Evolutionary conservation across 2,329 filamentous ascomycete genomes (phyloP).

Genomic region (Microascus cirrosus): DNA sequence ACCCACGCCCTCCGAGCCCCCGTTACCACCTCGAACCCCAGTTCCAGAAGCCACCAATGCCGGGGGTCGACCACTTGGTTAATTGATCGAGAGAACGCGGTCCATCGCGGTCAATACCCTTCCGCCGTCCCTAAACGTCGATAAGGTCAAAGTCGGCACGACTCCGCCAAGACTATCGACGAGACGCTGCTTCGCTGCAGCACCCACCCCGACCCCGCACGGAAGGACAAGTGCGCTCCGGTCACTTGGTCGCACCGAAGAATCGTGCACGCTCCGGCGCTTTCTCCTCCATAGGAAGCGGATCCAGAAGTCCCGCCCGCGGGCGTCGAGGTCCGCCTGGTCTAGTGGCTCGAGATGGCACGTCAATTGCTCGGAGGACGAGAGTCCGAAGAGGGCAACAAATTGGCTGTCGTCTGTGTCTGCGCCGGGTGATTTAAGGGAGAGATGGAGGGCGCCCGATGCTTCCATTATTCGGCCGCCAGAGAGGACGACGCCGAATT

Average conservation of each 20-base stretch:
- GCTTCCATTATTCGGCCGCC: neutral
- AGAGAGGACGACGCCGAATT: neutral
- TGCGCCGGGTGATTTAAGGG: neutral
- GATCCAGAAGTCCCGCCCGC: neutral
- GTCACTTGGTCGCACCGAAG: neutral
- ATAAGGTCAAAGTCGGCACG: conserved; percentile 1
- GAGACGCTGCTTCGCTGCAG: neutral
- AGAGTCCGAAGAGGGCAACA: conserved; percentile 1
- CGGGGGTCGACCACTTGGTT: neutral
- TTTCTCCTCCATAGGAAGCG: neutral
- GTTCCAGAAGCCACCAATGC: neutral
- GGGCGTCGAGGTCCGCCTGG: neutral
- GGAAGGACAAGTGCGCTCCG: neutral
- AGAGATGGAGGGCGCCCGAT: neutral
- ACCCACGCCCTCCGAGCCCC: conserved; percentile 2
- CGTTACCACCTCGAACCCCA: neutral
- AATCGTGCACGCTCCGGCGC: neutral
- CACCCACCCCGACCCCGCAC: neutral
- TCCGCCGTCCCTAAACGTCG: neutral
- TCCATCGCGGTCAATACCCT: neutral
- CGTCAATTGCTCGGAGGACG: neutral
- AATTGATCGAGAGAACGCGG: neutral
- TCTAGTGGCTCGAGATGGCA: conserved; percentile 2
- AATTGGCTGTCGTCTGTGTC: neutral
- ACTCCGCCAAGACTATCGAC: neutral